Evolutionary conservation across 2,329 filamentous ascomycete genomes (phyloP), one percentile per base, ranked within the genome.

Genomic region (Periconia sp.): DNA sequence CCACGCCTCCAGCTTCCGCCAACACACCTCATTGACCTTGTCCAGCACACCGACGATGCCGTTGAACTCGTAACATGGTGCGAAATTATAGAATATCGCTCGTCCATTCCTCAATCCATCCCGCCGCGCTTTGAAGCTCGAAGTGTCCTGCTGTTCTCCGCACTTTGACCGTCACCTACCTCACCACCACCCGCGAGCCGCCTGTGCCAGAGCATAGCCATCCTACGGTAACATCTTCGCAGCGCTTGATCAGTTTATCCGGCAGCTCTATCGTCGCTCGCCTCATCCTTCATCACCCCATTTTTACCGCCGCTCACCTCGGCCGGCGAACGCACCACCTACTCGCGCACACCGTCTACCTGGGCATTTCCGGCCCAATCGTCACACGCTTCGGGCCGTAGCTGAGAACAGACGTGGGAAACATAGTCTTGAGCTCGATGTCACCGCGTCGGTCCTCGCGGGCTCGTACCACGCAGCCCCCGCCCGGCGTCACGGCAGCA

Each of bases 381-480:
- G 40, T 25, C 44, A 34, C 34, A 9, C 31, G 16, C 24, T 30
- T 21, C 34, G 31, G 28, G 13, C 15, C 32, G 22, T 26, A 41
- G 7, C 10, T 34, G 39, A 43, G 9, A 32, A 23, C 13, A 17
- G 29, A 15, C 11, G 30, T 19, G 4, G 23, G 24, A 36, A 32
- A 18, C 36, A 38, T 38, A 43, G 46, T 48, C 26, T 8, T 35
- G 25, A 40, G 38, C 44, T 54, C 58, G 53, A 82, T 83, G 79
- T 80, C 87, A 68, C 89, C 88, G 70, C 87, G 92, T 75, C 89
- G 92, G 70, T 96, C 92, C 66, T 94, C 92, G 73, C 86, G 92
- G 81, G 90, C 90, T 77, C 88, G 89, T 74, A 83, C 81, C 68
- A 84, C 84, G 60, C 88, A 92, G 77, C 81, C 82, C 62, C 75